A percentile compares a stretch with the other conserved stretches of the same genome.
phyloP scores from a whole-genome alignment of 805 yeast genomes.

The Nakazawaea laoshanensis region DNA sequence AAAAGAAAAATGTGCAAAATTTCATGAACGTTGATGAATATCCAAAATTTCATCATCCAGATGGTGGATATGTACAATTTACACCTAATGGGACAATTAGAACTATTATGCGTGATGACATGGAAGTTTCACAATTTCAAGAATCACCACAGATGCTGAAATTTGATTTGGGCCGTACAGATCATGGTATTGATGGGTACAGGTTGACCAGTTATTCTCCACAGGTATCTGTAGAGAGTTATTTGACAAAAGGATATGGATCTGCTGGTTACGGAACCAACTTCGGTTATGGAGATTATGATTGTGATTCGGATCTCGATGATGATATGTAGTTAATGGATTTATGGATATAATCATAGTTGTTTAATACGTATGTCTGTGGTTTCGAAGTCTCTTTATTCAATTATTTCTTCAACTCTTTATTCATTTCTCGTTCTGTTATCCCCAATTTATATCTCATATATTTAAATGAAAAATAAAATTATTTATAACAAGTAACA shows the following conservation, averaged over 20 bases:
- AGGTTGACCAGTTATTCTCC: constrained; percentile 23
- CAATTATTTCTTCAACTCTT: too few relatives aligned
- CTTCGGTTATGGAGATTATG: constrained; percentile 10
- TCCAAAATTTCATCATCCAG: constrained; percentile 52
- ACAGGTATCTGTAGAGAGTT: constrained; percentile 23
- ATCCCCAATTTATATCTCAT: too few relatives aligned
- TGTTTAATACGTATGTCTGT: too few relatives aligned
- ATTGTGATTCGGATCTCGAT: constrained; percentile 19
- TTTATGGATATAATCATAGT: neutral
- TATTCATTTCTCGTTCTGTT: too few relatives aligned
- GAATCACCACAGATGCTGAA: constrained; percentile 22
- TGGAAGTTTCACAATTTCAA: constrained; percentile 39
- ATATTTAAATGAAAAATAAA: too few relatives aligned
- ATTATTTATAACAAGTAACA: too few relatives aligned
- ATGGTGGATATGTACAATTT: constrained; percentile 52
- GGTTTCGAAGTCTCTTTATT: too few relatives aligned
- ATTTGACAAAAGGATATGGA: constrained; percentile 22
- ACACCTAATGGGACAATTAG: constrained; percentile 59
- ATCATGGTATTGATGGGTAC: constrained; percentile 29
- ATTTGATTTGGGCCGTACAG: constrained; percentile 22
- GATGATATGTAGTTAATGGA: constrained; percentile 13
- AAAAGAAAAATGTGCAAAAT: constrained; percentile 19
- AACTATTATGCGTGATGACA: constrained; percentile 31
- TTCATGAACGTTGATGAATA: constrained; percentile 33
- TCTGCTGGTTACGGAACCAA: constrained; percentile 3